Base-by-base conservation (phyloP, 2,329 filamentous ascomycete species). In the Fusarium euwallaceae region DNA sequence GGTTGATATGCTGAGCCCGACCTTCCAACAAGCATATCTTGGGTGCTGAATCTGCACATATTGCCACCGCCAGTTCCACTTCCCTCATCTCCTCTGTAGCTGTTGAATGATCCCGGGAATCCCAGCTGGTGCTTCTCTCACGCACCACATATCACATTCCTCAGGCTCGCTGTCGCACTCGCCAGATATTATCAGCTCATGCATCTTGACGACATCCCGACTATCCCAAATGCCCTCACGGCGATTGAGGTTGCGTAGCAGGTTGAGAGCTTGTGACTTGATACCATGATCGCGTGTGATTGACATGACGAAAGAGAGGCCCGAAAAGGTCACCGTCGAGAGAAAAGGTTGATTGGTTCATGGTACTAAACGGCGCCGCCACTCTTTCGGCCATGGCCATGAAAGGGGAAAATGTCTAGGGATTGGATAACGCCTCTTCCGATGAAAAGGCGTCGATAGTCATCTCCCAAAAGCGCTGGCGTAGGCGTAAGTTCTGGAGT, bases 211-310 rank as follows among this genome's bases (percentile, higher is more conserved):
- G 6, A 41, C 17, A 37, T 59, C 36, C 16, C 11, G 20, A 3
- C 56, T 59, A 14, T 59, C 56, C 56, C 56, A 59, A n/a, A 59
- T 59, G 4, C 56, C 56, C 16, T 59, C 56, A n/a, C 36, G 56
- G 17, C 36, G 56, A 27, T 59, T 41, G 6, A 59, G 36, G 2
- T 27, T 22, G 34, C 36, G 36, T 37, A 59, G 22, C 20, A 59
- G 41, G 34, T 27, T 32, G 22, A 59, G 34, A 8, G 16, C 56
- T n/a, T 8, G 36, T 36, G 10, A 14, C 36, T 41, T 59, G 16
- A 41, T 29, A n/a, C 14, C 56, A 12, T 20, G 10, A 29, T 59
- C 36, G 10, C 22, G 20, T 17, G 56, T 39, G 3, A 59, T 27
- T 39, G 56, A 41, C 34, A 17, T 24, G 32, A 59, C 36, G 11